Base-by-base conservation (phyloP, 2,329 filamentous ascomycete species). In the Nigrograna mackinnonii region DNA sequence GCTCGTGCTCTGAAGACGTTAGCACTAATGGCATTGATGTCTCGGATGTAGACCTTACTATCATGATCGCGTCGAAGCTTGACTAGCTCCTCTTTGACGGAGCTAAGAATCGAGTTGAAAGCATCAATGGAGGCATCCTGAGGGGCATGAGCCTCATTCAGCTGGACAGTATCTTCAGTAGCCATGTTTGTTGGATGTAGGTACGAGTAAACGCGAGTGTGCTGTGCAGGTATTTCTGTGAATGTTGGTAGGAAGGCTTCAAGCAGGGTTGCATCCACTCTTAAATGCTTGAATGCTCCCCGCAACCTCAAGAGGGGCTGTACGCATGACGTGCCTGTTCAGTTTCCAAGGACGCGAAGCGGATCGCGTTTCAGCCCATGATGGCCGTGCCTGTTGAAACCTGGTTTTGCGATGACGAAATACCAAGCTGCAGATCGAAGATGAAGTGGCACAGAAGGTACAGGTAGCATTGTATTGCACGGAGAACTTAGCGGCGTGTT, bases 21-120 rank as follows among this genome's bases (percentile, higher is more conserved):
- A 42, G 26, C 49, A 35, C 4, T 11, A 16, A 19, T 13, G n/a
- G n/a, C 16, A 4, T 21, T 5, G 6, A 4, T 14, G 31, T 18
- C 7, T 9, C 5, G 5, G 22, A 12, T 30, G 18, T 13, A 1
- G 17, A 9, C 9, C 45, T 28, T 57, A 67, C 63, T 68, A 42
- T 67, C 62, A 38, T 68, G 62, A 11, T 62, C 42, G 35, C 50
- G 66, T 3, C 67, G 64, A 4, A 69, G 47, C 43, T 66, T 61
- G 17, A 61, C 16, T 18, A 69, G 64, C 40, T 63, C 52, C 4
- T 55, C 41, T 41, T 67, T 69, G 11, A 69, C 42, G 1, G 57
- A 52, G 0, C 55, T 51, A 4, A 69, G 54, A 31, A 69, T 49
- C 0, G 60, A 60, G 2, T 53, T 47, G 33, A 70, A 61, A 9